Conservation (phyloP, 768 basidiomycete species). For the Trichaptum fuscoviolaceum region DNA sequence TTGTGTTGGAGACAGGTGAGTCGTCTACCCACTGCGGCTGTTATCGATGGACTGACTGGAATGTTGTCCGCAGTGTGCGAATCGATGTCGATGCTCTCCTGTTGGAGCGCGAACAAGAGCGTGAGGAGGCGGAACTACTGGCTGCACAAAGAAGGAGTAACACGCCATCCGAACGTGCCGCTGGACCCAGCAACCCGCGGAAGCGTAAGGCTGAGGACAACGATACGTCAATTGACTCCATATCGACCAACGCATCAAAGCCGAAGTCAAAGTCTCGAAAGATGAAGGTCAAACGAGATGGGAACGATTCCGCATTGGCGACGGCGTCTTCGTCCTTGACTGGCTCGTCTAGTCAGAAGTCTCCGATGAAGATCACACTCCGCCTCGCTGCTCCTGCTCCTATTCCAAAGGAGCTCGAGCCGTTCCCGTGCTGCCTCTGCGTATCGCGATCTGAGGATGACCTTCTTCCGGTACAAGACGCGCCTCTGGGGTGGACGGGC, state of each 20-base stretch:
- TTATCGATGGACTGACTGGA: neutral
- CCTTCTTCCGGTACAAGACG: slow-evolving; percentile 63
- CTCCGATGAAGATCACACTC: slow-evolving; percentile 46
- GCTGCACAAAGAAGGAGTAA: neutral
- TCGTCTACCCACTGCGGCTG: slow-evolving; percentile 3
- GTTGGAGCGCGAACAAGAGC: slow-evolving; percentile 54
- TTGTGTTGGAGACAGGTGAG: slow-evolving; percentile 70
- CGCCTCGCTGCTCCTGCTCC: slow-evolving; percentile 69
- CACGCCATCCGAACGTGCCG: slow-evolving; percentile 11
- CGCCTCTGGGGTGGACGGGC: slow-evolving; percentile 44
- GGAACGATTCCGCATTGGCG: slow-evolving; percentile 16
- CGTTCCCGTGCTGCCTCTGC: slow-evolving; percentile 67
- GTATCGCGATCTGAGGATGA: slow-evolving; percentile 47
- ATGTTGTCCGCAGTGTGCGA: slow-evolving; percentile 56
- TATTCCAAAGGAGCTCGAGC: slow-evolving; percentile 48
- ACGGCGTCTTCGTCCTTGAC: slow-evolving; percentile 16
- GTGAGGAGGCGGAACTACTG: slow-evolving; percentile 6
- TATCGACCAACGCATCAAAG: slow-evolving; percentile 8
- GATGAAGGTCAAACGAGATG: slow-evolving; percentile 30
- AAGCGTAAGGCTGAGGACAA: slow-evolving; percentile 40
- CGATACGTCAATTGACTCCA: slow-evolving; percentile 16
- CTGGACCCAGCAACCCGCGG: slow-evolving; percentile 15
- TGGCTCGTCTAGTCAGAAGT: slow-evolving; percentile 26
- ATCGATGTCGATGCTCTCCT: slow-evolving; percentile 91
- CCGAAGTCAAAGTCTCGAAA: slow-evolving; percentile 48